Evolutionary conservation across 139 green algal genomes (phyloP).

Genomic region (Pleodorina starrii): DNA sequence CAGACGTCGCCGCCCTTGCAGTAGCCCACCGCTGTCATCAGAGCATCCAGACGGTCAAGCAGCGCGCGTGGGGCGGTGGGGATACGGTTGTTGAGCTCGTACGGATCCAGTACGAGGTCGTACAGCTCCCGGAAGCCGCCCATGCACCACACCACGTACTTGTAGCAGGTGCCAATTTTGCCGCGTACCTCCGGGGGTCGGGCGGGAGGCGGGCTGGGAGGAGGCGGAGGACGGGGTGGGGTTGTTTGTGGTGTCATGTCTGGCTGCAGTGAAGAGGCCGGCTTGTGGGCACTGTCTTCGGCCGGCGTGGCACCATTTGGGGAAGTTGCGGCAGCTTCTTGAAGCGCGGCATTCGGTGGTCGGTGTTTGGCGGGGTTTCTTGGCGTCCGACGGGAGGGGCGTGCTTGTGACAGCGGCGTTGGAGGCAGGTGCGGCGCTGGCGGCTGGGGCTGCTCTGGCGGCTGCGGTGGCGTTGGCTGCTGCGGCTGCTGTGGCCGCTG

Average conservation of each 20-base stretch:
- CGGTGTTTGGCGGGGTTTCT: no score
- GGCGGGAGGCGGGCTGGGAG: not conserved
- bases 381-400: not conserved
- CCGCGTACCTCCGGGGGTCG: not conserved
- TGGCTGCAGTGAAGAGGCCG: not conserved
- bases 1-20: not conserved
- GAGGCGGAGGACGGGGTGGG: not conserved
- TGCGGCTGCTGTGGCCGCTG: no score
- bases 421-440: not conserved
- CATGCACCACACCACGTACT: slow-evolving; percentile 49
- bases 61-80: not conserved
- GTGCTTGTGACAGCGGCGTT: no score
- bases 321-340: no score
- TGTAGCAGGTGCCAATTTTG: slow-evolving; percentile 44
- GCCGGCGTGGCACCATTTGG: no score
- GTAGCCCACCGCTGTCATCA: slow-evolving; percentile 15
- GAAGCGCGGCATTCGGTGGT: no score
- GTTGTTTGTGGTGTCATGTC: not conserved
- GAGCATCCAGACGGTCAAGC: slow-evolving; percentile 21
- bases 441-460: not conserved
- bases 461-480: slow-evolving; percentile 12
- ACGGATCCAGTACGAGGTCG: slow-evolving; percentile 48
- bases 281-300: not conserved
- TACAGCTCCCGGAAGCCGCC: slow-evolving; percentile 35
- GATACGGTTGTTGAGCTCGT: slow-evolving; percentile 29